Conservation (phyloP, 2,329 filamentous ascomycete species). For the Arthrocladium fulminans region DNA sequence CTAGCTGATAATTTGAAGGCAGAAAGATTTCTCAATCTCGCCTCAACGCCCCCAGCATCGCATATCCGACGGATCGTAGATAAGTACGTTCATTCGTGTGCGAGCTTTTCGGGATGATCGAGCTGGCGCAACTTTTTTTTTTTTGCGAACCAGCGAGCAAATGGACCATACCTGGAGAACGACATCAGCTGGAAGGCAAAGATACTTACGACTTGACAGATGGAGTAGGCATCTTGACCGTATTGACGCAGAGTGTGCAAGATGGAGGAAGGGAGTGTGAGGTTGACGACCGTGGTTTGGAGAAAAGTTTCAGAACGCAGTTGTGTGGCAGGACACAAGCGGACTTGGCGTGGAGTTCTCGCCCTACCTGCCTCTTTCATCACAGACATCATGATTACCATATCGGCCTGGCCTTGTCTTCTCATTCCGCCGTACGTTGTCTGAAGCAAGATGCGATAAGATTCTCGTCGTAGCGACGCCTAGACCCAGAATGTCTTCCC, state of each 20-base stretch:
- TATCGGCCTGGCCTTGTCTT: too few relatives aligned
- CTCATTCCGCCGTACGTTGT: too few relatives aligned
- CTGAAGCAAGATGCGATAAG: too few relatives aligned
- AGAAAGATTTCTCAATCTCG: conserved; percentile 58
- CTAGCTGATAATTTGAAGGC: conserved; percentile 63
- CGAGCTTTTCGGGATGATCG: conserved; percentile 58
- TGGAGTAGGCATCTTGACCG: conserved; percentile 45
- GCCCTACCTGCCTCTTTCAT: neutral
- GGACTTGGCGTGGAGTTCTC: neutral
- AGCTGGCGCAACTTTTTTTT: conserved; percentile 69
- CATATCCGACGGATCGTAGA: neutral
- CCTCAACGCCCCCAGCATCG: conserved; percentile 64
- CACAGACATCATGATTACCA: neutral
- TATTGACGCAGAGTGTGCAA: conserved; percentile 18
- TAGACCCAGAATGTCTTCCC: conserved; percentile 33
- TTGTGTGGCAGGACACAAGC: conserved; percentile 6
- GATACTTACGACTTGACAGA: conserved; percentile 52
- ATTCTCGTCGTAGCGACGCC: neutral
- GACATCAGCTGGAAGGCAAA: conserved; percentile 33
- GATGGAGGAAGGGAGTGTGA: conserved; percentile 33
- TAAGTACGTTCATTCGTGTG: conserved; percentile 33
- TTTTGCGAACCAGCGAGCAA: conserved; percentile 63
- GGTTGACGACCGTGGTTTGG: conserved; percentile 21
- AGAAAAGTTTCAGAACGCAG: conserved; percentile 11
- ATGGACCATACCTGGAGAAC: conserved; percentile 68